Percentiles rank a stretch among this genome's conserved stretches.
Conservation (phyloP, 2,329 filamentous ascomycete species). For the Eurotiales sp. region DNA sequence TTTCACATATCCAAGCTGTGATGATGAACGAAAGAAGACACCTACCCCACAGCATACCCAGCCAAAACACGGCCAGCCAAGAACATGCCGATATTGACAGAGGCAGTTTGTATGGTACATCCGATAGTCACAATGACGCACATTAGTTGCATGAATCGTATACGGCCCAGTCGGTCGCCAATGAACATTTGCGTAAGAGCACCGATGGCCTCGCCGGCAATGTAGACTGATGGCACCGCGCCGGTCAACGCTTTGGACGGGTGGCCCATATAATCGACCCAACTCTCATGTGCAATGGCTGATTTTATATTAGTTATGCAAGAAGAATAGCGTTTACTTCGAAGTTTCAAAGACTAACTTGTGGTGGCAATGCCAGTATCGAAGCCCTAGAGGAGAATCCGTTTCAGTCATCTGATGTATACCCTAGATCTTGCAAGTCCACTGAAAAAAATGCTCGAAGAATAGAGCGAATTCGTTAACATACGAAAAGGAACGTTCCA, state of each 20-base stretch:
- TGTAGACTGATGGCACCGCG: conserved; percentile 56
- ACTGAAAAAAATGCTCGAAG: neutral
- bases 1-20: too few species aligned
- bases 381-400: conserved; percentile 44
- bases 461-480: conserved; percentile 17
- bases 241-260: conserved; percentile 55
- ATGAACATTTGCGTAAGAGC: conserved; percentile 52
- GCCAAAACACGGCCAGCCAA: conserved; percentile 48
- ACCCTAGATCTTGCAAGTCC: neutral
- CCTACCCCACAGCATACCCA: conserved; percentile 46
- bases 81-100: conserved; percentile 55
- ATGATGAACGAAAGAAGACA: neutral
- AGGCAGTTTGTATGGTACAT: conserved; percentile 51
- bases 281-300: conserved; percentile 59
- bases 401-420: conserved; percentile 8
- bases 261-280: conserved; percentile 56
- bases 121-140: conserved; percentile 55
- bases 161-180: conserved; percentile 52
- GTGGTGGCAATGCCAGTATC: conserved; percentile 60
- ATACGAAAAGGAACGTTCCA: conserved; percentile 57
- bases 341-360: conserved; percentile 34
- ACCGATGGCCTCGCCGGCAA: conserved; percentile 57
- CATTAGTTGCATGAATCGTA: conserved; percentile 53
- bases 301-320: neutral
- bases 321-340: neutral